Conservation (phyloP, 306 rosid genomes). For the Alnus rubra region DNA sequence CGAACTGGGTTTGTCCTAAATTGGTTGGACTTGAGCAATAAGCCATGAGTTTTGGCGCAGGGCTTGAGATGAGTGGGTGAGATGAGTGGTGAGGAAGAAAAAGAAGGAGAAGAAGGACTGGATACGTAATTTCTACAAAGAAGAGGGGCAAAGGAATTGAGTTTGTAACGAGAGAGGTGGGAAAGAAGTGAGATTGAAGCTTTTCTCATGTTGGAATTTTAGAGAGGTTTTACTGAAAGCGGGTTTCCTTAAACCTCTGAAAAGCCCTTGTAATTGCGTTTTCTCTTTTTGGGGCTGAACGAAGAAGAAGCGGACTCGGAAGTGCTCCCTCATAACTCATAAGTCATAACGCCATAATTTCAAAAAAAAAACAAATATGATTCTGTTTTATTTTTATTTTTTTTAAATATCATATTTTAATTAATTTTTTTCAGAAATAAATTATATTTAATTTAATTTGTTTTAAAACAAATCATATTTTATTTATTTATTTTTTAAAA, state of each 20-base stretch:
- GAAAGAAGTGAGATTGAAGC: conserved; percentile 48
- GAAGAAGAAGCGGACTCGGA: too few species aligned
- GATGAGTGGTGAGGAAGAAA: conserved; percentile 28
- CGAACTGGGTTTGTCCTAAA: conserved; percentile 51
- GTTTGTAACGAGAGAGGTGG: conserved; percentile 43
- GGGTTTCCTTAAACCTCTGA: conserved; percentile 39
- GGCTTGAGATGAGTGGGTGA: conserved; percentile 38
- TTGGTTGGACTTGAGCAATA: conserved; percentile 36
- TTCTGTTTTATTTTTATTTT: too few species aligned
- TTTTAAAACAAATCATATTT: too few species aligned
- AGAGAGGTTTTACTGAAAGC: not conserved
- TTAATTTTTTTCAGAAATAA: too few species aligned
- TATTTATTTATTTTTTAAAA: too few species aligned
- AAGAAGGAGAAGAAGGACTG: conserved; percentile 28
- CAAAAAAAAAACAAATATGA: too few species aligned
- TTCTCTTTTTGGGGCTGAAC: too few species aligned
- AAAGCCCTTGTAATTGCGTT: conserved; percentile 39
- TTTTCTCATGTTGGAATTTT: conserved; percentile 52
- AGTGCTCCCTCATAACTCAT: too few species aligned
- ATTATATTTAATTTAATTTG: too few species aligned
- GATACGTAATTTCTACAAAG: conserved; percentile 35
- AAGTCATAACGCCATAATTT: too few species aligned
- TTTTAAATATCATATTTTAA: too few species aligned
- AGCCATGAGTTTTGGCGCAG: conserved; percentile 40
- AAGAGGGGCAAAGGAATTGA: conserved; percentile 22